Evolutionary conservation across 768 basidiomycete genomes (phyloP).

Genomic region (Suillus bovinus): DNA sequence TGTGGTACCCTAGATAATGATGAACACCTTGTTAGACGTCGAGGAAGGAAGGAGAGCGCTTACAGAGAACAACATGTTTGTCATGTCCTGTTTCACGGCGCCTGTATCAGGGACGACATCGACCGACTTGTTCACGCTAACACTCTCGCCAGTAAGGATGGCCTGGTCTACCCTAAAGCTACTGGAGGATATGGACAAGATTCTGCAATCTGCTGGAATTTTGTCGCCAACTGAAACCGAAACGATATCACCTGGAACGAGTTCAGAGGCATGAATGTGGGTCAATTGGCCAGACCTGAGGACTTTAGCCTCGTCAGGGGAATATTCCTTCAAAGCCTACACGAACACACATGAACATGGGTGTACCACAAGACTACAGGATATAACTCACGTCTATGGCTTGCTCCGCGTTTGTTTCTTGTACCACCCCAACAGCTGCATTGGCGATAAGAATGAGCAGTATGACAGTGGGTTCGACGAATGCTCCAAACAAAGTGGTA

Average conservation of each 20-base stretch:
- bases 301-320: slow-evolving; percentile 94
- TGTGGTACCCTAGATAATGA: slow-evolving; percentile 73
- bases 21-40: background rate
- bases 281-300: slow-evolving; percentile 67
- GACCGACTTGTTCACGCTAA: slow-evolving; percentile 80
- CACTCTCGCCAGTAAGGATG: slow-evolving; percentile 92
- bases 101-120: slow-evolving; percentile 65
- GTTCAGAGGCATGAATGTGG: slow-evolving; percentile 81
- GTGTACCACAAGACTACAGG: background rate
- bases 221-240: slow-evolving; percentile 92
- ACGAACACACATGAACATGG: background rate
- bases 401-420: slow-evolving; percentile 94
- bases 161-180: slow-evolving; percentile 97
- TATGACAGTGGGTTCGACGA: slow-evolving; percentile 95
- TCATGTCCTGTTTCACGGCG: slow-evolving; percentile 98
- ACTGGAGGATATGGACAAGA: slow-evolving; percentile 87
- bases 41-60: slow-evolving; percentile 23
- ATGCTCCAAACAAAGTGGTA: slow-evolving; percentile 73
- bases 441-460: slow-evolving; percentile 95
- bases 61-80: slow-evolving; percentile 93
- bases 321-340: slow-evolving; percentile 95
- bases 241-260: slow-evolving; percentile 95
- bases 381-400: slow-evolving; percentile 85
- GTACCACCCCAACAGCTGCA: slow-evolving; percentile 95
- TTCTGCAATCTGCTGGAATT: slow-evolving; percentile 91